These are phyloP conservation scores for Phaeophleospora eucalypticola DNA, from an alignment of 2,329 filamentous ascomycete species.

Conservation along the genomic window DNA sequence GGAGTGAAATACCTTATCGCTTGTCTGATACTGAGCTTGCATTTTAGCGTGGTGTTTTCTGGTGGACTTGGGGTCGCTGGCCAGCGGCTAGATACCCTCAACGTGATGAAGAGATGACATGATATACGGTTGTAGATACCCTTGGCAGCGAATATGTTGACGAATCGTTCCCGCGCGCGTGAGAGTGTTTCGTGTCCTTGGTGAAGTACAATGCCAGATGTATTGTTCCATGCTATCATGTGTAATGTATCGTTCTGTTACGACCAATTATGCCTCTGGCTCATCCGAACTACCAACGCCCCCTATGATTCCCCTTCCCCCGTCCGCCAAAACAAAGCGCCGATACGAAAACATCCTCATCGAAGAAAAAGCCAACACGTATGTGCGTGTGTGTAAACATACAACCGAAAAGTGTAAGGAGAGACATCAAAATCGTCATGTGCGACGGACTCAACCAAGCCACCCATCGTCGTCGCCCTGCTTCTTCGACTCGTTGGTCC, in stretches of 20 bases:
- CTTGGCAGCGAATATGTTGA: neutral
- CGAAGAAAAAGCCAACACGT: neutral
- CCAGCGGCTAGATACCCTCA: neutral
- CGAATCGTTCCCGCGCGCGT: no score
- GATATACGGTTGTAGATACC: neutral
- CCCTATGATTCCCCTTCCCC: neutral
- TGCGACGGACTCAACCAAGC: constrained; percentile 25
- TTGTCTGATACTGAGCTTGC: neutral
- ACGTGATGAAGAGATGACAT: neutral
- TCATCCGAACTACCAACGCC: no score
- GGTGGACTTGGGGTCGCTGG: neutral
- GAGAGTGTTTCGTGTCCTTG: no score
- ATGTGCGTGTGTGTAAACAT: no score
- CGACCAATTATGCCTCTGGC: neutral
- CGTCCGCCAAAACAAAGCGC: neutral
- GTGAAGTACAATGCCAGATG: no score
- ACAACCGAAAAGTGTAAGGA: neutral
- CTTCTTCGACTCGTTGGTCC: constrained; percentile 5
- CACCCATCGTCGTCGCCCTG: constrained; percentile 29
- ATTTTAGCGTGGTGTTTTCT: neutral
- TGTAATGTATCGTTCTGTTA: neutral
- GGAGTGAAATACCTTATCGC: neutral
- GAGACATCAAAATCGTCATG: neutral
- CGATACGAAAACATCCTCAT: neutral
- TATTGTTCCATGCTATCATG: neutral